Base-by-base conservation (phyloP, 805 yeast genomes). In the Spathaspora hagerdaliae region DNA sequence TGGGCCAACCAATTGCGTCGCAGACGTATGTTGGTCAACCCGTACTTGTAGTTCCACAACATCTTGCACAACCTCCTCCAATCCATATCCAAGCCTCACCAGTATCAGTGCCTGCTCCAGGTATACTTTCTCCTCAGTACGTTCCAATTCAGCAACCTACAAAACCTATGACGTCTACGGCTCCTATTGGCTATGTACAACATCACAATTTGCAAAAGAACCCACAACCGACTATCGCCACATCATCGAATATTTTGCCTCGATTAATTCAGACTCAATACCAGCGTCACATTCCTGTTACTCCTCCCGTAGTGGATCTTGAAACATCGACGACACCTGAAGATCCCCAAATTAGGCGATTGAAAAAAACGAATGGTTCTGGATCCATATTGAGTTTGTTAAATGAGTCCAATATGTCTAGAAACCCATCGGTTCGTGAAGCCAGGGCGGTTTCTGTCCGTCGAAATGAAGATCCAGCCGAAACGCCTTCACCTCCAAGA, bases 351-450 rank as follows among this genome's bases (percentile, higher is more conserved):
- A 13, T 24, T 9, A 36, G 15, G 13, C 19, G n/a, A 27, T 14
- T 10, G 48, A 39, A 29, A 27, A 36, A 36, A 15, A 15, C 10
- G 12, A 41, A 14, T 38, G 43, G 27, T 27, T 19, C n/a, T 36
- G 14, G 24, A 6, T 37, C 46, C 6, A 39, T 43, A 12, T 19
- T 42, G 38, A 46, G 35, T 36, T 36, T 46, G 26, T 14, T 42
- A 14, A 46, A 46, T 36, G 49, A 42, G 29, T 13, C 42, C 6
- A 39, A 39, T 8, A 26, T 24, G 14, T 33, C 44, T 14, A 36
- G 31, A 34, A 32, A 36, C 11, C 8, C 29, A 9, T 11, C 32
- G 32, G 12, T 29, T 29, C 6, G 12, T 29, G 32, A 29, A 9
- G 32, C 6, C 32, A 29, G 32, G 12, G 32, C 32, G 12, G 6